Conservation (phyloP, 108 stramenopile genomes). For the Skeletonema grethae region DNA sequence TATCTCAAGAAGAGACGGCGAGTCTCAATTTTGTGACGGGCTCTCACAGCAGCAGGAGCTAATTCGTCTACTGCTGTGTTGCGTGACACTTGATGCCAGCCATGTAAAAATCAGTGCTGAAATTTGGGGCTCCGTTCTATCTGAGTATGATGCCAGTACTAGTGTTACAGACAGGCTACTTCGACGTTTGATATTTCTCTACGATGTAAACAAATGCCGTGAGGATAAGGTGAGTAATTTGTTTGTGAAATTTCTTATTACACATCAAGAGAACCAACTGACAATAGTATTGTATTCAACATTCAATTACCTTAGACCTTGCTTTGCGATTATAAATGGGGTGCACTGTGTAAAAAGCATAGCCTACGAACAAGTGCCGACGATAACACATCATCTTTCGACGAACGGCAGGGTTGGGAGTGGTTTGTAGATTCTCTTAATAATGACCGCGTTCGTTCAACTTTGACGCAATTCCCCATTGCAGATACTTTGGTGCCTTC, state of each 20-base stretch:
- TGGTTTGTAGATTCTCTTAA: conserved; percentile 69
- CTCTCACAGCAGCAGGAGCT: conserved; percentile 39
- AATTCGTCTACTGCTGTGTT: conserved; percentile 51
- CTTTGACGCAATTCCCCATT: conserved; percentile 61
- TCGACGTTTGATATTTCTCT: conserved; percentile 35
- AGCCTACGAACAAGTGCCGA: background rate
- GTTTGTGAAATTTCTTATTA: background rate
- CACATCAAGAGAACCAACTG: background rate
- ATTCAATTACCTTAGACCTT: background rate
- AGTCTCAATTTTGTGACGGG: conserved; percentile 13
- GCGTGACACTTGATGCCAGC: conserved; percentile 38
- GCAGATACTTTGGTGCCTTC: conserved; percentile 41
- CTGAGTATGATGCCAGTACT: conserved; percentile 51
- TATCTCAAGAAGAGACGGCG: conserved; percentile 9
- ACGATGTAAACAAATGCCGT: conserved; percentile 23
- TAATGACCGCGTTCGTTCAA: conserved; percentile 53
- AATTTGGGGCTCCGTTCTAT: conserved; percentile 43
- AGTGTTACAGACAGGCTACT: conserved; percentile 26
- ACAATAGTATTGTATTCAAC: background rate
- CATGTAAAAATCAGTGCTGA: conserved; percentile 33
- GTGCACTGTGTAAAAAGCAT: conserved; percentile 5
- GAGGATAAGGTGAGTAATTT: conserved; percentile 26
- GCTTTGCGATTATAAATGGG: conserved; percentile 7
- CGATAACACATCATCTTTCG: background rate
- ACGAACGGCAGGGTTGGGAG: conserved; percentile 41